Evolutionary conservation across 2,329 filamentous ascomycete species (phyloP).

Genomic region (Dryadomyces sulphureus): DNA sequence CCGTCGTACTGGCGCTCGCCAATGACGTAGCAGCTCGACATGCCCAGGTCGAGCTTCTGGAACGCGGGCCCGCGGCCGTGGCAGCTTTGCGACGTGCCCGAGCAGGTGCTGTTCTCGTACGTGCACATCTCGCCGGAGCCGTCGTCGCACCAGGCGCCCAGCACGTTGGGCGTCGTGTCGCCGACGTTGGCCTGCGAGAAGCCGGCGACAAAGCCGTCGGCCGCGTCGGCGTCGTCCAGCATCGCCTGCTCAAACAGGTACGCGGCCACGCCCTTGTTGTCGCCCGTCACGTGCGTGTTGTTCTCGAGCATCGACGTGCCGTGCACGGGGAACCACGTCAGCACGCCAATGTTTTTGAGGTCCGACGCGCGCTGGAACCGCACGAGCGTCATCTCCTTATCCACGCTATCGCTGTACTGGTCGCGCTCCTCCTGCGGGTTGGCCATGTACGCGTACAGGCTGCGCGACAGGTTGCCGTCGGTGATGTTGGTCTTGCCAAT

Average conservation of each 20-base stretch:
- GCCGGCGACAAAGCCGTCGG: constrained; percentile 65
- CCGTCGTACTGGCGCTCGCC: constrained; percentile 55
- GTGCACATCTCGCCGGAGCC: constrained; percentile 57
- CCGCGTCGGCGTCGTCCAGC: constrained; percentile 34
- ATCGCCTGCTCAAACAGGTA: constrained; percentile 67
- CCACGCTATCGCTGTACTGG: constrained; percentile 41
- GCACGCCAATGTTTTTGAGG: constrained; percentile 59
- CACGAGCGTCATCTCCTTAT: constrained; percentile 64
- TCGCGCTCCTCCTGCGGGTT: constrained; percentile 67
- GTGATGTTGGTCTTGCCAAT: constrained; percentile 54
- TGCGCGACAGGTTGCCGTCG: constrained; percentile 78
- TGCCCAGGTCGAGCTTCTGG: constrained; percentile 51
- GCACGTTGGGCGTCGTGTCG: constrained; percentile 77
- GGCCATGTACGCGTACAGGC: constrained; percentile 72
- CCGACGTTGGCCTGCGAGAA: constrained; percentile 89
- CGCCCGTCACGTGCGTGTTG: constrained; percentile 81
- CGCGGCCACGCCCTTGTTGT: constrained; percentile 91
- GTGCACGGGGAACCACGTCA: constrained; percentile 89
- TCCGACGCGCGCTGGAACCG: constrained; percentile 63
- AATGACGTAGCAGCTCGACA: constrained; percentile 62
- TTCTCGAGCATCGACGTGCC: constrained; percentile 85
- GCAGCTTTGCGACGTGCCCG: constrained; percentile 52
- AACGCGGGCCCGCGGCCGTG: constrained; percentile 63
- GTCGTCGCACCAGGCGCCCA: constrained; percentile 83
- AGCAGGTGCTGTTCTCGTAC: constrained; percentile 73